Base-by-base conservation (phyloP, 2,329 filamentous ascomycete species). In the Aplosporella prunicola region DNA sequence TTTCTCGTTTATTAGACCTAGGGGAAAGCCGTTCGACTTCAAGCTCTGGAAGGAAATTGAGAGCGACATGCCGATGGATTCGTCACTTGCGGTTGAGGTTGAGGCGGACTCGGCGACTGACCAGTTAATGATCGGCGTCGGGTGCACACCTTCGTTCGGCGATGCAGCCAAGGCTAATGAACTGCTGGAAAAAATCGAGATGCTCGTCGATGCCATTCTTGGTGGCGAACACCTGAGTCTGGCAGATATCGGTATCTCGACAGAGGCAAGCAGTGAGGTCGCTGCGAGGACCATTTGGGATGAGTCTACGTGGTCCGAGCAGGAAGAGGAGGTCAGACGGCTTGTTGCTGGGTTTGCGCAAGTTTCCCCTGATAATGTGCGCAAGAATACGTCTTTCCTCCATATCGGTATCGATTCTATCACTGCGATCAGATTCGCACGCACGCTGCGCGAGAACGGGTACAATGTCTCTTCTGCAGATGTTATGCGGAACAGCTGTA, bases 401-500 rank as follows among this genome's bases (percentile, higher is more conserved):
- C 53, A 56, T 29, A 43, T 58, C 6, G 55, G 56, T 10, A 55
- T 55, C n/a, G 56, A 58, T 32, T 53, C 49, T 4, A 58, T 58
- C 36, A 50, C 53, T 23, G 55, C 55, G 4, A 58, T 58, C 20
- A 50, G 51, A 15, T 58, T 59, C 33, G 50, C 56, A 5, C 47
- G 50, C 23, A 47, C 48, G 20, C 45, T 60, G 1, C 53, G 57
- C 5, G 45, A 53, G 20, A 16, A 39, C 4, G 48, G 47, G 2
- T 31, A 59, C 18, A 35, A 44, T 7, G 48, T 50, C n/a, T 55
- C 57, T 1, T 57, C 57, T 6, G 50, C 57, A 6, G 56, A 59
- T 40, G 46, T 61, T 4, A 53, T 62, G 47, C 51, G 56, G 5
- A 51, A 52, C 37, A 46, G 56, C 6, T 53, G 52, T 10, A 44